A percentile compares a stretch with the other conserved stretches of the same genome.
phyloP scores from a whole-genome alignment of 2,329 filamentous ascomycete genomes.

The Clathrospora elynae region DNA sequence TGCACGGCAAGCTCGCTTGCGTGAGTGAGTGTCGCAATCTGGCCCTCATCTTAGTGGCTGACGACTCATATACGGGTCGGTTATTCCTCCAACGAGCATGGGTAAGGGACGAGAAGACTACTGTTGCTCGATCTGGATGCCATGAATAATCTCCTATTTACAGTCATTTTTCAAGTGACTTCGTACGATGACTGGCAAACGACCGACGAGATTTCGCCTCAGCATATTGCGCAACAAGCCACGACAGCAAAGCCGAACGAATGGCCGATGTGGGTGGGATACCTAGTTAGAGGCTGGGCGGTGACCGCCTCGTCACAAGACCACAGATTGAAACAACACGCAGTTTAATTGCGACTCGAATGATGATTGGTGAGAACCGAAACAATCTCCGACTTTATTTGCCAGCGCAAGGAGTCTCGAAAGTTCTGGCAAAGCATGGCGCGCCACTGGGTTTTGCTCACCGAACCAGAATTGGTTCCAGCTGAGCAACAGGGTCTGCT shows the following conservation, averaged over 20 bases:
- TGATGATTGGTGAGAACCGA: conserved; percentile 37
- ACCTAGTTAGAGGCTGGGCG: conserved; percentile 16
- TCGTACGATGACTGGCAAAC: conserved; percentile 4
- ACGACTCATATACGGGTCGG: conserved; percentile 23
- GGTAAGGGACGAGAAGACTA: conserved; percentile 33
- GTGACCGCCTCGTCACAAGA: conserved; percentile 36
- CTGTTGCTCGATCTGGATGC: conserved; percentile 29
- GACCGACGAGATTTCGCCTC: conserved; percentile 13
- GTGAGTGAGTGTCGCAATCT: conserved; percentile 26
- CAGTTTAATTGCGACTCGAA: conserved; percentile 21
- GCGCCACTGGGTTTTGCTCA: conserved; percentile 33
- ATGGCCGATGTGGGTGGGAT: conserved; percentile 19
- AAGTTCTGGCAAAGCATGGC: conserved; percentile 36
- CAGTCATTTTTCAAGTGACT: not conserved
- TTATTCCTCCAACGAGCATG: conserved; percentile 36
- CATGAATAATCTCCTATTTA: conserved; percentile 22
- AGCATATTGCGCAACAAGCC: conserved; percentile 33
- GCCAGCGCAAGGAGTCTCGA: conserved; percentile 37
- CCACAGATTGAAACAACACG: conserved; percentile 21
- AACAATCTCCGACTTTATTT: conserved; percentile 44
- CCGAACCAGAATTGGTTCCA: conserved; percentile 20
- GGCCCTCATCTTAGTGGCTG: conserved; percentile 26
- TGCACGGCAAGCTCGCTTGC: conserved; percentile 32
- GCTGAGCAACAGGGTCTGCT: conserved; percentile 7
- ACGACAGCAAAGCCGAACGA: conserved; percentile 25